Percentiles rank a stretch among this genome's conserved stretches.
Evolutionary conservation across 169 alveolate genomes (phyloP).

Genomic region (Plasmodium coatneyi): DNA sequence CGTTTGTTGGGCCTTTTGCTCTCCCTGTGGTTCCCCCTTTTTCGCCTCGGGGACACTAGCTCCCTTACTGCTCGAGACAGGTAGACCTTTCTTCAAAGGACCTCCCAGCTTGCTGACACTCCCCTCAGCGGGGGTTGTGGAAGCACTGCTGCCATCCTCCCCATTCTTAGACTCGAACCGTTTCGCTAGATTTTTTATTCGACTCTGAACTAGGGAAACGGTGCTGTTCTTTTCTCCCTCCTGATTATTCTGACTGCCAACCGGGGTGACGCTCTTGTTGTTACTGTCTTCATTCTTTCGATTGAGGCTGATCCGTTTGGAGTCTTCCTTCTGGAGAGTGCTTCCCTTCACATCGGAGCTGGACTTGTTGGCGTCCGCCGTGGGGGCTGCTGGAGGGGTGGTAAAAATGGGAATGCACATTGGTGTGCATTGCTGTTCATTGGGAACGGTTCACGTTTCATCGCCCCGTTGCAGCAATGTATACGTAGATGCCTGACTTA

Average conservation of each 20-base stretch:
- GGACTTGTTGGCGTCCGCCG: neutral
- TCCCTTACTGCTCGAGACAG: neutral
- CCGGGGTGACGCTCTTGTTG: neutral
- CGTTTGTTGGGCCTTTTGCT: neutral
- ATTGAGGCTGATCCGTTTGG: neutral
- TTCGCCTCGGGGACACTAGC: neutral
- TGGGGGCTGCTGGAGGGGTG: neutral
- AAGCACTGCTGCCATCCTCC: neutral
- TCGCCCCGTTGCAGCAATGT: neutral
- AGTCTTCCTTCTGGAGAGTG: neutral
- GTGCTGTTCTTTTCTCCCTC: neutral
- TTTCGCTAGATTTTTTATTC: conserved; percentile 5
- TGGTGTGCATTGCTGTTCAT: neutral
- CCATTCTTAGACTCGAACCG: conserved; percentile 4
- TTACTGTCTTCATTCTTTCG: neutral
- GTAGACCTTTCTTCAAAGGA: neutral
- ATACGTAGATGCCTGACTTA: neutral
- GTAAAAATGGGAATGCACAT: neutral
- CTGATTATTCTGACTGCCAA: neutral
- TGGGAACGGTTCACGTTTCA: neutral
- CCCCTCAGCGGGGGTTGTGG: neutral
- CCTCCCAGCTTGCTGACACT: neutral
- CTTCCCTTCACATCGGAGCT: neutral
- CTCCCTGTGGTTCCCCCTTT: neutral
- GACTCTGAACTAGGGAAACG: conserved; percentile 1